Conservation (phyloP, 148 eudicot species). For the Mesembryanthemum crystallinum region DNA sequence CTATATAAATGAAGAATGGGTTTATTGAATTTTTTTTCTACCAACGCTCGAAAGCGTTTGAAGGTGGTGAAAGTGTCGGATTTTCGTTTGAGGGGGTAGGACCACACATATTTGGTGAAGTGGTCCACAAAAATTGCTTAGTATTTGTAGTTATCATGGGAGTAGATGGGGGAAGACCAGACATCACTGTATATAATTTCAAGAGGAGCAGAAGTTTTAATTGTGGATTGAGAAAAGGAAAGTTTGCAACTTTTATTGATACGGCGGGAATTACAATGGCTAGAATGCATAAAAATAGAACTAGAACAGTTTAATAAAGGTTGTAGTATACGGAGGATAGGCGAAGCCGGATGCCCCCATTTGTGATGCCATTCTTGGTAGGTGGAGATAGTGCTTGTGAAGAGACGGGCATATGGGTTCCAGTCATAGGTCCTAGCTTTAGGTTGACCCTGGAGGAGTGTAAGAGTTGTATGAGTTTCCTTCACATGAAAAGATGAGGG, state of each 20-base stretch:
- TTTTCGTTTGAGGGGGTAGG: not conserved
- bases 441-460: too few species aligned
- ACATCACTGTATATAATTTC: conserved; percentile 1
- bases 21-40: not conserved
- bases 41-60: not conserved
- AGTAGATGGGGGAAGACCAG: not conserved
- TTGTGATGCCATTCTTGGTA: not conserved
- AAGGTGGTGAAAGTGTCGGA: not conserved
- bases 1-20: not conserved
- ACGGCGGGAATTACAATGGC: not conserved
- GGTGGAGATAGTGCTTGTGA: not conserved
- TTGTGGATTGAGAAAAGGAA: not conserved
- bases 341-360: not conserved
- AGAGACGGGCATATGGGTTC: not conserved
- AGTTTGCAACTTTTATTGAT: conserved; percentile 2
- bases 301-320: not conserved
- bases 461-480: too few species aligned
- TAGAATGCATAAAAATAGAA: not conserved
- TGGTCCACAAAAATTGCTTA: conserved; percentile 1
- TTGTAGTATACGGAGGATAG: not conserved
- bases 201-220: not conserved
- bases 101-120: conserved; percentile 9
- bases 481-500: too few species aligned
- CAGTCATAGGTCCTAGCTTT: not conserved
- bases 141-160: not conserved